Evolutionary conservation across 306 rosid species (phyloP).

Genomic region (Psophocarpus tetragonolobus): DNA sequence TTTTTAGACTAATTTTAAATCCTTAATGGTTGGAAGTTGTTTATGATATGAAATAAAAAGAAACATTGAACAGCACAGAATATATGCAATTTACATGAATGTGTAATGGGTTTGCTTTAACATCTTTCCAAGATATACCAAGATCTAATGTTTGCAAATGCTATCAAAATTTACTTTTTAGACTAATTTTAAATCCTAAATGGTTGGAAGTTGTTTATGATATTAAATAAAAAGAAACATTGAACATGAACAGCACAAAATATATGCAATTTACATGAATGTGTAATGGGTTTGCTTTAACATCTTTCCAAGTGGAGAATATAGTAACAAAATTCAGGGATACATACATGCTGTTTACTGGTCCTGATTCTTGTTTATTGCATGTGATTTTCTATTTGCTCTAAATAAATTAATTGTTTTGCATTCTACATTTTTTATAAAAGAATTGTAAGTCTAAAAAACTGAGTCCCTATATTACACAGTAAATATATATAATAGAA

Average conservation of each 20-base stretch:
- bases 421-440: neutral
- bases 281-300: neutral
- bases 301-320: neutral
- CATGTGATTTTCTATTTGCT: constrained; percentile 15
- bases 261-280: neutral
- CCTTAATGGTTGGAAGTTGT: neutral
- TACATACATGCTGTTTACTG: constrained; percentile 1
- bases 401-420: constrained; percentile 22
- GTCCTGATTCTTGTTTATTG: constrained; percentile 2
- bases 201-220: neutral
- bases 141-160: constrained; percentile 25
- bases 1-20: constrained; percentile 18
- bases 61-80: neutral
- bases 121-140: constrained; percentile 18
- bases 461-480: neutral
- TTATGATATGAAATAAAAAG: neutral
- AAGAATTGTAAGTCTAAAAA: constrained; percentile 7
- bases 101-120: no score
- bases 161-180: constrained; percentile 12
- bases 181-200: constrained; percentile 11
- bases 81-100: neutral
- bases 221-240: neutral
- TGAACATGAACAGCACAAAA: neutral
- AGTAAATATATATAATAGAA: neutral
- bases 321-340: neutral